Percentiles rank a stretch among this genome's conserved stretches.
Conservation (phyloP, 257 asterid genomes). For the Nicotiana paniculata region DNA sequence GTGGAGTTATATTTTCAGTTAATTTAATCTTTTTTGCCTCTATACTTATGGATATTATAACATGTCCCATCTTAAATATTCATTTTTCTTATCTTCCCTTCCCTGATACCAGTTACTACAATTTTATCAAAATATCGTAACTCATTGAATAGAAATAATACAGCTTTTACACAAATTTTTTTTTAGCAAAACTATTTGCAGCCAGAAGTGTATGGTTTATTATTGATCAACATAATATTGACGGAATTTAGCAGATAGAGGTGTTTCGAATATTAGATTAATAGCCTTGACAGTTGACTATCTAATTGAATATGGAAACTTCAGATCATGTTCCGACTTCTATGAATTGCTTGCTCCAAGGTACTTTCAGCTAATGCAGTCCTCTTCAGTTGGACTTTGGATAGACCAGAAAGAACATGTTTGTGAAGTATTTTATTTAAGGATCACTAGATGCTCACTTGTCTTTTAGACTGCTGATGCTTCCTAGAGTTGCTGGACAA, state of each 20-base stretch:
- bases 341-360: not conserved
- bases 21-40: not conserved
- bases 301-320: not conserved
- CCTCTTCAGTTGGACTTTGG: not conserved
- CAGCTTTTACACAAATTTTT: too few relatives aligned
- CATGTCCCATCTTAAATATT: not conserved
- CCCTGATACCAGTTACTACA: not conserved
- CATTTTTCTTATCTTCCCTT: not conserved
- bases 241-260: not conserved
- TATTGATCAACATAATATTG: not conserved
- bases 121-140: not conserved
- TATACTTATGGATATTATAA: not conserved
- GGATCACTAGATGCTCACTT: not conserved
- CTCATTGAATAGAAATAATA: not conserved
- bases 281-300: not conserved
- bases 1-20: not conserved
- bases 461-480: not conserved
- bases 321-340: not conserved
- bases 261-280: not conserved
- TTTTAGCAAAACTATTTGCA: not conserved
- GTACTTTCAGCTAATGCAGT: not conserved
- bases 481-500: too few relatives aligned
- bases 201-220: not conserved
- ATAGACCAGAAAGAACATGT: not conserved
- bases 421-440: not conserved